These are phyloP conservation scores for Magnusiomyces paraingens DNA, from an alignment of 1,139 yeast genomes.

Conservation along the genomic window DNA sequence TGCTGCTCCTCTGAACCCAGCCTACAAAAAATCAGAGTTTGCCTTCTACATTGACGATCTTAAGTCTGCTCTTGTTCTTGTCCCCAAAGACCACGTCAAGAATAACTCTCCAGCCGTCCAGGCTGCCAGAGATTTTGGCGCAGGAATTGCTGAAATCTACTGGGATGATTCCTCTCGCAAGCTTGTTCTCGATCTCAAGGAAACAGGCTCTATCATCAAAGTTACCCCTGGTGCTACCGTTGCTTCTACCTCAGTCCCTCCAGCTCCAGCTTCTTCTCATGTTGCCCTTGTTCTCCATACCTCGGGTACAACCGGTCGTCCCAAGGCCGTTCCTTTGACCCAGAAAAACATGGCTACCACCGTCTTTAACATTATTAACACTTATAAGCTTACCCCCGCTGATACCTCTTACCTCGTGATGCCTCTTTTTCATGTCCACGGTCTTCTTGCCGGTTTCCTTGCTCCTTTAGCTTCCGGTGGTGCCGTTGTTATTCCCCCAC, in stretches of 20 bases:
- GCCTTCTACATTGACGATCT: slow-evolving; percentile 57
- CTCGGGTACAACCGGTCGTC: slow-evolving; percentile 66
- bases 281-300: slow-evolving; percentile 61
- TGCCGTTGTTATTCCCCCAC: slow-evolving; percentile 48
- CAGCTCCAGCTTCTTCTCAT: slow-evolving; percentile 39
- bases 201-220: slow-evolving; percentile 18
- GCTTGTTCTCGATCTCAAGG: slow-evolving; percentile 25
- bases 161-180: slow-evolving; percentile 33
- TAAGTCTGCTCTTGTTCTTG: slow-evolving; percentile 48
- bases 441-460: slow-evolving; percentile 54
- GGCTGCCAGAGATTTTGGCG: slow-evolving; percentile 44
- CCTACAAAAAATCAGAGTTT: slow-evolving; percentile 52
- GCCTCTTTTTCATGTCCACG: slow-evolving; percentile 73
- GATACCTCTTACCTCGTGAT: slow-evolving; percentile 58
- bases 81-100: slow-evolving; percentile 44
- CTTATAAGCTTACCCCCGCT: slow-evolving; percentile 43
- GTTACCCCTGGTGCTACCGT: slow-evolving; percentile 5
- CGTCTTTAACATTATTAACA: slow-evolving; percentile 47
- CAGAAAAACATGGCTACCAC: slow-evolving; percentile 56
- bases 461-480: slow-evolving; percentile 59
- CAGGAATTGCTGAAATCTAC: slow-evolving; percentile 46
- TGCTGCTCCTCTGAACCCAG: slow-evolving; percentile 61
- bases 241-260: slow-evolving; percentile 31
- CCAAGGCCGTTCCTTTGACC: slow-evolving; percentile 63
- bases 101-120: slow-evolving; percentile 39